Conservation (phyloP, 2,329 filamentous ascomycete species). For the Arthrobotrys megalospora region DNA sequence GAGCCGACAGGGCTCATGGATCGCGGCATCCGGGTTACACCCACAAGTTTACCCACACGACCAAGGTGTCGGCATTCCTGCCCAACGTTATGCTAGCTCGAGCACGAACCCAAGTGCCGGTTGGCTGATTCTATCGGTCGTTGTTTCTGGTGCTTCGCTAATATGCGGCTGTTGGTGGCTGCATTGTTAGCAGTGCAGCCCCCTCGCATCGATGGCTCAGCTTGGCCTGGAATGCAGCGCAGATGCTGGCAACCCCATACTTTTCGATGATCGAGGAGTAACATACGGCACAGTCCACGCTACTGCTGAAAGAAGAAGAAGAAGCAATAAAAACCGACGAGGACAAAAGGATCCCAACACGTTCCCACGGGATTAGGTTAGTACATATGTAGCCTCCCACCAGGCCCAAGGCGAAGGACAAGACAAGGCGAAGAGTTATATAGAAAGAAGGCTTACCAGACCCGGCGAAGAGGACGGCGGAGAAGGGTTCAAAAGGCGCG, state of each 20-base stretch:
- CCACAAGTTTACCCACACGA: conserved; percentile 2
- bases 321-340: conserved; percentile 8
- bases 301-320: conserved; percentile 20
- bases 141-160: conserved; percentile 20
- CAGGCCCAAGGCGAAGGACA: conserved; percentile 23
- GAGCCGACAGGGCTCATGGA: conserved; percentile 26
- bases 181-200: conserved; percentile 11
- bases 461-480: conserved; percentile 33
- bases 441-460: conserved; percentile 41
- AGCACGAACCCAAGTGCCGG: neutral
- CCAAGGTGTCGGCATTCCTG: conserved; percentile 7
- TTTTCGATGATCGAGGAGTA: conserved; percentile 30
- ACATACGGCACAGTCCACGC: conserved; percentile 9
- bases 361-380: conserved; percentile 53
- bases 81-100: conserved; percentile 28
- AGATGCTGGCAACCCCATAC: conserved; percentile 17
- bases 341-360: conserved; percentile 42
- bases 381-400: conserved; percentile 19
- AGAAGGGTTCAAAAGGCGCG: conserved; percentile 45
- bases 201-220: conserved; percentile 59
- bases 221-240: conserved; percentile 39
- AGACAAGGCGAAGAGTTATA: conserved; percentile 38
- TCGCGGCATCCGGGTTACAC: conserved; percentile 29
- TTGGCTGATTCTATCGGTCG: conserved; percentile 4
- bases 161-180: conserved; percentile 49